Conservation (phyloP, 2,329 filamentous ascomycete species). For the Ceratocystis albifundus region DNA sequence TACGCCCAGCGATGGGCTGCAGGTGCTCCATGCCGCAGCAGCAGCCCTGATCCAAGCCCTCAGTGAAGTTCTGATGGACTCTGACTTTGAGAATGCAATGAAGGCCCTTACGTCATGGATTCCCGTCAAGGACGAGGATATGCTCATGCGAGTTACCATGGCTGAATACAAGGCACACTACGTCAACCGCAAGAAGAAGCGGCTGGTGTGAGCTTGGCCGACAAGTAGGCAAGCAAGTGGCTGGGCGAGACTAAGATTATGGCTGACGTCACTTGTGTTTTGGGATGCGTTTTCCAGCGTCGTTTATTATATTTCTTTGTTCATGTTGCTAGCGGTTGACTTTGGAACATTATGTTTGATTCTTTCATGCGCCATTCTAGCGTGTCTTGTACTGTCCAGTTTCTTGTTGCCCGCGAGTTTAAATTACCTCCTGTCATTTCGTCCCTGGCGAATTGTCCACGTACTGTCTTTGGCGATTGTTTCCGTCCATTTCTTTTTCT, state of each 20-base stretch:
- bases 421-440: background rate
- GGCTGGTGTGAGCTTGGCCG: conserved; percentile 8
- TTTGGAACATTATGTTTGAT: background rate
- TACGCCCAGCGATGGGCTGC: conserved; percentile 44
- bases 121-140: conserved; percentile 83
- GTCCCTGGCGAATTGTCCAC: background rate
- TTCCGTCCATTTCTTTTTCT: conserved; percentile 7
- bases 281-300: background rate
- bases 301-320: background rate
- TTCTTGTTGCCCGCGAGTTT: conserved; percentile 3
- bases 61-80: conserved; percentile 75
- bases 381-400: conserved; percentile 12
- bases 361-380: background rate
- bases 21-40: conserved; percentile 79
- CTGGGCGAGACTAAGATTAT: background rate
- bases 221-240: background rate
- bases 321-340: background rate
- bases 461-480: background rate
- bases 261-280: background rate
- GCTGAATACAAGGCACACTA: conserved; percentile 61
- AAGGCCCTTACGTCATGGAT: conserved; percentile 91
- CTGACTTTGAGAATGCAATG: conserved; percentile 97
- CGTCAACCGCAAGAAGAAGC: conserved; percentile 22
- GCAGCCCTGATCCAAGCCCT: conserved; percentile 86
- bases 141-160: conserved; percentile 80